Base-by-base conservation (phyloP, 2,329 filamentous ascomycete species). In the Ophiocordyceps camponoti-floridani region DNA sequence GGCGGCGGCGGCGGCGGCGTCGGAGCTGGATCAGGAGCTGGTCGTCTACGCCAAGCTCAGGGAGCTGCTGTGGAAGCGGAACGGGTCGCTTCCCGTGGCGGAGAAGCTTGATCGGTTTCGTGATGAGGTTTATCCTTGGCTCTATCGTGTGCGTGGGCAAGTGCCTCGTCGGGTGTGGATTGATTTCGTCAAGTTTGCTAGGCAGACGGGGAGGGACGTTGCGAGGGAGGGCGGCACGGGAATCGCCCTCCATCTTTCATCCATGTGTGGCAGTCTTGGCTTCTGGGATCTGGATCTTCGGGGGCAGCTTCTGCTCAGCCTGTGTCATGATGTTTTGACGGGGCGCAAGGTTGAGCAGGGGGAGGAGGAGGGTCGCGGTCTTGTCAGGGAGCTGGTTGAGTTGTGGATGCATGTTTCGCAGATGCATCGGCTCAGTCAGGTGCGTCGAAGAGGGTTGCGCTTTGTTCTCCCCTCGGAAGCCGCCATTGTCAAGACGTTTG, bases 371-470 rank as follows among this genome's bases (percentile, higher is more conserved):
- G n/a, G n/a, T n/a, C n/a, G n/a, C n/a, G n/a, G n/a, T n/a, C n/a
- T 59, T 16, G 42, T 57, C 38, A 44, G 52, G 0, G 59, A 63
- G 47, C 51, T 64, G 4, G 37, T 62, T 28, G 52, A 53, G 12
- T 46, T 64, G 44, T 65, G 62, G 62, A 56, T 58, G 50, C 58
- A 62, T 45, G 47, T 63, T 13, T 61, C 62, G 1, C 57, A 60
- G 43, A 49, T 64, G 37, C 55, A 51, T 40, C 54, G 62, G 11
- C 47, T 43, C 5, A 54, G 55, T n/a, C 56, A 59, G 40, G 30
- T 45, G 7, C n/a, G 28, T 16, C 13, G 26, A 44, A 44, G 11
- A 13, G 42, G 44, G 1, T 45, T 53, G 4, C 50, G 47, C 5
- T 63, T 62, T 41, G 54, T 55, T 43, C 46, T 64, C 31, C 59